Evolutionary conservation across 257 asterid species (phyloP), one percentile per base, ranked within the genome.

Genomic region (Datura wrightii): DNA sequence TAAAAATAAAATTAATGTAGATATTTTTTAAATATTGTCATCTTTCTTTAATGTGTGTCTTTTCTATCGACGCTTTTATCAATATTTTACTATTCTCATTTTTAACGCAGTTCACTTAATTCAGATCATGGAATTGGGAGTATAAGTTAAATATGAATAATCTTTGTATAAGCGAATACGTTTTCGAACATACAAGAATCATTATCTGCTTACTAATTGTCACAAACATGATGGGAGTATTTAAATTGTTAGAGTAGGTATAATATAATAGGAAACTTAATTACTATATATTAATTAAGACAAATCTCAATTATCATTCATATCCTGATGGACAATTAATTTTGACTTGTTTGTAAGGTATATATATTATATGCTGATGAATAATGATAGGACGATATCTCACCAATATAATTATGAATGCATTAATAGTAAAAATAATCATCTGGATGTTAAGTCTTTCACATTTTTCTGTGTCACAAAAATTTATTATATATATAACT

Each of bases 381-480:
- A 24, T 24, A 70, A 70, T 70, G 79, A 70, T 42, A 24, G 82
- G 42, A 76, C 14, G 44, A 50, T 50, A 76, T 50, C 46, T 13
- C 62, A 31, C 44, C 19, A 24, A 24, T 24, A 39, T 2, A 31
- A 7, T 50, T 46, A 74, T 76, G 59, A 76, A 50, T 19, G 50
- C 62, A 34, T 42, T 48, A 76, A 2, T 50, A 76, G 19, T 50
- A 39, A 24, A 6, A 11, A 50, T 48, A 10, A 48, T 50, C 13
- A 31, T 76, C 46, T 50, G 19, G 24, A 5, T 19, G 19, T 46
- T 50, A 76, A 76, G 59, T 50, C 19, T 31, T 31, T 65, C 10
- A 52, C 24, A 13, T 11, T 3, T 4, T 50, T 74, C 19, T 50
- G 7, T 74, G 31, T 50, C 31, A 34, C 31, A 31, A 76, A 31